Conservation (phyloP, 2,329 filamentous ascomycete species). For the Leptosphaerulina australis region DNA sequence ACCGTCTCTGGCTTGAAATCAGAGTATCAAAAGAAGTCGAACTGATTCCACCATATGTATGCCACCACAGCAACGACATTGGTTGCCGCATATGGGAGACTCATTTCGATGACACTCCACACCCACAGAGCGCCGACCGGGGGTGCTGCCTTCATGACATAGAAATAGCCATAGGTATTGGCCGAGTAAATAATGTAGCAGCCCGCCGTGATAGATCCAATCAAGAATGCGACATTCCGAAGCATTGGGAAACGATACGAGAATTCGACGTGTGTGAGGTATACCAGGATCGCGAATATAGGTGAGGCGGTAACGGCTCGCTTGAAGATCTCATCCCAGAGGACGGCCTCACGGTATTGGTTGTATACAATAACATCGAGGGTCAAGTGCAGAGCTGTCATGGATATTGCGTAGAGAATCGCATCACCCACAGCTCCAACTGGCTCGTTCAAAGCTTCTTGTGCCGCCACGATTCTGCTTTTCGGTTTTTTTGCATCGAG, state of each 20-base stretch:
- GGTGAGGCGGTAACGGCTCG: constrained; percentile 58
- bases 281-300: constrained; percentile 54
- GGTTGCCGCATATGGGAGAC: constrained; percentile 68
- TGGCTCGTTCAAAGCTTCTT: constrained; percentile 44
- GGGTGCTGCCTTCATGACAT: constrained; percentile 91
- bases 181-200: constrained; percentile 82
- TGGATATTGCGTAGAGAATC: constrained; percentile 59
- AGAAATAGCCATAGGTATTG: constrained; percentile 80
- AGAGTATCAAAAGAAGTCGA: constrained; percentile 51
- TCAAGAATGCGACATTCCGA: constrained; percentile 65
- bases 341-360: constrained; percentile 73
- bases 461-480: constrained; percentile 46
- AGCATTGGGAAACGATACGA: constrained; percentile 53
- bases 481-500: constrained; percentile 55
- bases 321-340: constrained; percentile 62
- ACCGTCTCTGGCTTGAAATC: neutral
- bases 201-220: constrained; percentile 65
- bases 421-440: constrained; percentile 57
- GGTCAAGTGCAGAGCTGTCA: constrained; percentile 76
- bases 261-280: constrained; percentile 51
- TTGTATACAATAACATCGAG: constrained; percentile 79
- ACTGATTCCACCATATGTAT: constrained; percentile 63
- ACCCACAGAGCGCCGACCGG: constrained; percentile 89
- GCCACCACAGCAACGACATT: constrained; percentile 58
- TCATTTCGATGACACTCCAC: constrained; percentile 88